Conservation (phyloP, 305 asterid species). For the Solanum hybrid region DNA sequence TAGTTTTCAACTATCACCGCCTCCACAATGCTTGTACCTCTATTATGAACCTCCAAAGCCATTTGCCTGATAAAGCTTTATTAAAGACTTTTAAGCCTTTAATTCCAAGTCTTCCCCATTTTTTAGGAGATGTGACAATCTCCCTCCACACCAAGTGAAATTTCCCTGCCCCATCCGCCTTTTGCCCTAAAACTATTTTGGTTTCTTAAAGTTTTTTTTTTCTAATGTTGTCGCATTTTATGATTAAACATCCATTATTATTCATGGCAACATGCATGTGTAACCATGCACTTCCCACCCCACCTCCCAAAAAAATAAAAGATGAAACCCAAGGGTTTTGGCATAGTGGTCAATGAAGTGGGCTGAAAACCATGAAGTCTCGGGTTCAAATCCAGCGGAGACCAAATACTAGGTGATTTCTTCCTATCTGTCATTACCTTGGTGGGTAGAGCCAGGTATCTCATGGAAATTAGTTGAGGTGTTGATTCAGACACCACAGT, state of each 20-base stretch:
- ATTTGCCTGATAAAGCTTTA: background rate
- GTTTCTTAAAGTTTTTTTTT: background rate
- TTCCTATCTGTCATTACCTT: background rate
- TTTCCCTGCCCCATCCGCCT: background rate
- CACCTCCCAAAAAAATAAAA: background rate
- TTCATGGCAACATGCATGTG: background rate
- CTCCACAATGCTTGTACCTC: background rate
- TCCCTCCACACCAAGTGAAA: background rate
- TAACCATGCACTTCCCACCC: background rate
- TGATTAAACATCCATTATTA: background rate
- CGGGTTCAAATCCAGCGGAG: background rate
- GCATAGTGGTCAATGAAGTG: background rate
- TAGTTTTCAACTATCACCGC: background rate
- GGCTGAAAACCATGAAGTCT: background rate
- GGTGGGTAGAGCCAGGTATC: background rate
- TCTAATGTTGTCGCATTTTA: background rate
- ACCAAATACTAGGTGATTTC: background rate
- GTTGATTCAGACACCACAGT: background rate
- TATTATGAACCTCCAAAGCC: background rate
- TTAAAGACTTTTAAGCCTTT: background rate
- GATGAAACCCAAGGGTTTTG: background rate
- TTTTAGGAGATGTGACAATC: background rate
- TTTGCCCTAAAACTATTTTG: background rate
- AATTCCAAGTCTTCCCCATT: background rate
- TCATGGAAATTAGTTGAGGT: background rate